phyloP scores from a whole-genome alignment of 2,329 filamentous ascomycete species.

The Curvularia sp. region DNA sequence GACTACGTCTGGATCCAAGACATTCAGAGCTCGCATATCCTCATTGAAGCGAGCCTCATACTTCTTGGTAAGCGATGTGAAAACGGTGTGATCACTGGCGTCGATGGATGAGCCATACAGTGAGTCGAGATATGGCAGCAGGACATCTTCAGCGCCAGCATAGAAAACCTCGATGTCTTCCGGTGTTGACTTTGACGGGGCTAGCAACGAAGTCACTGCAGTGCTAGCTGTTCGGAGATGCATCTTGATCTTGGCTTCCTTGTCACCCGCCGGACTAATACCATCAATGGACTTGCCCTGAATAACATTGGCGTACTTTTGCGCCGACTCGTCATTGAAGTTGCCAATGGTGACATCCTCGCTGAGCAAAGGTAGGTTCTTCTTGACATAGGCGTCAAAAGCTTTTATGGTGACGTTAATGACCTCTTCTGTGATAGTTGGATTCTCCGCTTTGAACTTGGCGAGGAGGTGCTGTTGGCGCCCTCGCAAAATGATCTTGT shows the following conservation, averaged over 20 bases:
- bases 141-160: slow-evolving; percentile 68
- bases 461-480: slow-evolving; percentile 80
- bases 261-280: slow-evolving; percentile 68
- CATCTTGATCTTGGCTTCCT: slow-evolving; percentile 90
- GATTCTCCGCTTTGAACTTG: slow-evolving; percentile 67
- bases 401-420: slow-evolving; percentile 59
- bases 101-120: slow-evolving; percentile 64
- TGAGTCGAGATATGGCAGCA: slow-evolving; percentile 82
- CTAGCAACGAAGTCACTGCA: slow-evolving; percentile 60
- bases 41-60: slow-evolving; percentile 89
- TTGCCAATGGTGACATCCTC: slow-evolving; percentile 55
- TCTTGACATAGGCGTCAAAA: slow-evolving; percentile 66
- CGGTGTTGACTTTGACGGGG: slow-evolving; percentile 38
- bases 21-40: slow-evolving; percentile 87
- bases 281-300: slow-evolving; percentile 63
- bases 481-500: slow-evolving; percentile 69
- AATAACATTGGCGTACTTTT: slow-evolving; percentile 63
- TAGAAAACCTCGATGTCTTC: slow-evolving; percentile 60
- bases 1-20: slow-evolving; percentile 79
- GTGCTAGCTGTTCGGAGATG: slow-evolving; percentile 71
- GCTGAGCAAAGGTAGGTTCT: slow-evolving; percentile 67
- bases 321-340: slow-evolving; percentile 58
- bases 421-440: slow-evolving; percentile 55
- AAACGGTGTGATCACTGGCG: slow-evolving; percentile 74
- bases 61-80: slow-evolving; percentile 82